Percentiles rank a stretch among this genome's conserved stretches.
phyloP scores from a whole-genome alignment of 2,329 filamentous ascomycete genomes.

The Sporothrix pallida region DNA sequence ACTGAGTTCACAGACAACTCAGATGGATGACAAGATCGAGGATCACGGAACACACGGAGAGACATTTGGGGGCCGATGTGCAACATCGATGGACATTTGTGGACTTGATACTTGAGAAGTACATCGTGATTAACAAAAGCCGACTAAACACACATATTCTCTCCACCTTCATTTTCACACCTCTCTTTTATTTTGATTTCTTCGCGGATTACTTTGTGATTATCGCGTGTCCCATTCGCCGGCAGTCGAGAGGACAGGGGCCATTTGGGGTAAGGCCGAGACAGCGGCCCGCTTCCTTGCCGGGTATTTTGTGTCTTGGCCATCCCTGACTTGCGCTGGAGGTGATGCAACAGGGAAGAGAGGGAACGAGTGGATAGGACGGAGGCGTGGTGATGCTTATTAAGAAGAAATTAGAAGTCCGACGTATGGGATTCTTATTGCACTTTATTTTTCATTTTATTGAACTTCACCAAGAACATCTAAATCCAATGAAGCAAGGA shows the following conservation, averaged over 20 bases:
- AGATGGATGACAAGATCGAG: not conserved
- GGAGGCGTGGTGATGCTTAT: not conserved
- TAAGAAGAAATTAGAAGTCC: not conserved
- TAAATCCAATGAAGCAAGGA: no score
- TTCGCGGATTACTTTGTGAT: not conserved
- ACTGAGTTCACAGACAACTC: not conserved
- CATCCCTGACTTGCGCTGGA: not conserved
- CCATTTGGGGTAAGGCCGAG: constrained; percentile 4
- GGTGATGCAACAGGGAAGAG: not conserved
- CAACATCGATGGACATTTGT: not conserved
- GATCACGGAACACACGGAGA: constrained; percentile 8
- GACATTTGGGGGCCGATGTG: not conserved
- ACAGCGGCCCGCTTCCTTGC: constrained; percentile 22
- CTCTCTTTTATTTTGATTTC: not conserved
- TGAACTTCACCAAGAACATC: no score
- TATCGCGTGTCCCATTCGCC: not conserved
- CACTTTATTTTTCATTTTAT: no score
- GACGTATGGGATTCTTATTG: not conserved
- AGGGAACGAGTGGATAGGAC: not conserved
- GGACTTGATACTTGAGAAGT: no score
- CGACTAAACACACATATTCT: no score
- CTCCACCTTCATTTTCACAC: not conserved
- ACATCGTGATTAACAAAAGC: no score
- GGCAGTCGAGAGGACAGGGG: not conserved
- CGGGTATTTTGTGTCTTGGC: not conserved